Conservation (phyloP, 257 asterid genomes). For the Parsonsia alboflavescens region DNA sequence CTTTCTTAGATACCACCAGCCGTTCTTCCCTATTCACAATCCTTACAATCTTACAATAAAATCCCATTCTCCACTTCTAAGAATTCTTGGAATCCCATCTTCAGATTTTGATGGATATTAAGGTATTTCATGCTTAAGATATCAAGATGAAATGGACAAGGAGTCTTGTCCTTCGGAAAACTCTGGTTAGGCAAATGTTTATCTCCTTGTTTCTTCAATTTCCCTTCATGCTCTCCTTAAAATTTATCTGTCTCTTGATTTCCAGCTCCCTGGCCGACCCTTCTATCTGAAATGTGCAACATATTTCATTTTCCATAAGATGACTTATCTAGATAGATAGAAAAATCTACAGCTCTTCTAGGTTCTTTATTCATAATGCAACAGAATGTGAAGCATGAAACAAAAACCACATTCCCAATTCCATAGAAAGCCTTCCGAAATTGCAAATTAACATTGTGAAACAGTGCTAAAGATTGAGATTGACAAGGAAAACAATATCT, state of each 20-base stretch:
- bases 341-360: background rate
- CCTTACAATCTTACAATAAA: background rate
- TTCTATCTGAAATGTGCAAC: background rate
- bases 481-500: too few species aligned
- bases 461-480: background rate
- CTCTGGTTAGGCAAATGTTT: background rate
- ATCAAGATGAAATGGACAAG: background rate
- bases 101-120: background rate
- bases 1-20: background rate
- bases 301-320: background rate
- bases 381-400: background rate
- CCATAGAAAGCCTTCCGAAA: background rate
- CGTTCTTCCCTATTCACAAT: background rate
- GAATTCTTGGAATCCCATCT: background rate
- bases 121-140: background rate
- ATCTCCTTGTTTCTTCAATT: background rate
- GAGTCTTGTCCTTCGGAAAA: background rate
- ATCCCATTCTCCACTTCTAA: background rate
- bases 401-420: background rate
- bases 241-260: background rate
- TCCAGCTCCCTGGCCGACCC: background rate
- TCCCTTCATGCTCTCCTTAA: background rate
- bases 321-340: background rate
- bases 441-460: background rate
- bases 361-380: background rate